Evolutionary conservation across 192 early-diverging fungal genomes (phyloP), one percentile per base, ranked within the genome.

Genomic region (Phycomyces blakesleeanus): DNA sequence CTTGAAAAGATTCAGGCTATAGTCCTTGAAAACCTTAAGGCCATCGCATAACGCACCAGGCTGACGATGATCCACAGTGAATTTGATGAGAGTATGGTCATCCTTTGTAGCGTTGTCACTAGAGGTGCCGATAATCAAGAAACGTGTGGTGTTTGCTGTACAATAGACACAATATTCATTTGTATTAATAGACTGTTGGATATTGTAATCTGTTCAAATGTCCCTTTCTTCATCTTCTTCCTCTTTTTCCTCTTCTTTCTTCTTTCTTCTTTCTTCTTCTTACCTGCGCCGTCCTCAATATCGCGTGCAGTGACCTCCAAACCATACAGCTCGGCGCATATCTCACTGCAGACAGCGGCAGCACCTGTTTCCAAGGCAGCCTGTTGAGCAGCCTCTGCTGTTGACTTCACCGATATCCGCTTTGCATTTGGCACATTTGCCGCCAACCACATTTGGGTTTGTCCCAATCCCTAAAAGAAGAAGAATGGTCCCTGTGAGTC

Each of bases 121-220:
- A 16, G 81, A 78, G 66, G 81, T 82, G 3, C 88, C 86, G 15
- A 98, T 72, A 22, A 98, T 85, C 64, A 98, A 87, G 86, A 98
- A 98, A 47, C 96, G 85, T 0, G 96, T 98, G 0, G 87, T 89
- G 67, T 98, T 98, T 64, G 86, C 89, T 86, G n/a, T n/a, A n/a
- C n/a, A 73, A 41, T 38, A 14, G 29, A 51, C 14, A 3, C 18
- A 11, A n/a, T n/a, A n/a, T n/a, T n/a, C n/a, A n/a, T n/a, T n/a
- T n/a, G n/a, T n/a, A n/a, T n/a, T n/a, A n/a, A n/a, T n/a, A n/a
- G n/a, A n/a, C n/a, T n/a, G n/a, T n/a, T n/a, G n/a, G n/a, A n/a
- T n/a, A n/a, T n/a, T n/a, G n/a, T n/a, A n/a, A n/a, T n/a, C n/a
- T n/a, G n/a, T n/a, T n/a, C 49, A n/a, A 27, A 41, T 58, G 37